Base-by-base conservation (phyloP, 345 rosid species). In the Aquilaria malaccensis region DNA sequence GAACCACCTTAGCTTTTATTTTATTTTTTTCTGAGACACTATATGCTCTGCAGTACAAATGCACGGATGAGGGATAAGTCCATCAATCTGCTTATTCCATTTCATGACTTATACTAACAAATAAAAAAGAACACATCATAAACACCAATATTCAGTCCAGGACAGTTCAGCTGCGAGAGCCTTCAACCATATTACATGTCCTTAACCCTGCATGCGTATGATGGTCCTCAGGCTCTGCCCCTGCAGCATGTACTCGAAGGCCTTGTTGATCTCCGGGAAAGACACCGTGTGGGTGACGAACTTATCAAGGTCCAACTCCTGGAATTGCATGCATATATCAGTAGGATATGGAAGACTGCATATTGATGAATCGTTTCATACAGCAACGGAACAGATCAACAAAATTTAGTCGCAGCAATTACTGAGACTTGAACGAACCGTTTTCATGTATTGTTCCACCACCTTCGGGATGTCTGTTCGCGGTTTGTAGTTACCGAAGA, bases 401-500 rank as follows among this genome's bases (percentile, higher is more conserved):
- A 29, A 43, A 30, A 65, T 48, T 55, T 62, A 31, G 32, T n/a
- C 10, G 15, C 1, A 53, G 56, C 56, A 53, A 37, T 37, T 5
- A 13, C 30, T 2, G 22, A 33, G 41, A 13, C 1, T 13, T 10
- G 11, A 10, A 12, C 53, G 52, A 69, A 81, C 84, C 79, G 81
- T 81, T 72, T 76, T 86, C 87, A 83, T 76, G 63, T 86, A 86
- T 58, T 60, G 76, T 45, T 86, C 85, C 7, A 86, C 89, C 10
- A 83, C 84, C 9, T 75, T 63, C 13, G 93, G 93, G 66, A 86
- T 76, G 47, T 86, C 85, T 13, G 81, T 61, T 47, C 81, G 81
- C 13, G 93, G 85, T 65, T 86, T 86, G 78, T 78, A 83, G 69
- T 83, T 86, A 15, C 89, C 89, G 0, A 80, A 83, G 76, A 83